Conservation (phyloP, 768 basidiomycete species). For the Mycena belliarum region DNA sequence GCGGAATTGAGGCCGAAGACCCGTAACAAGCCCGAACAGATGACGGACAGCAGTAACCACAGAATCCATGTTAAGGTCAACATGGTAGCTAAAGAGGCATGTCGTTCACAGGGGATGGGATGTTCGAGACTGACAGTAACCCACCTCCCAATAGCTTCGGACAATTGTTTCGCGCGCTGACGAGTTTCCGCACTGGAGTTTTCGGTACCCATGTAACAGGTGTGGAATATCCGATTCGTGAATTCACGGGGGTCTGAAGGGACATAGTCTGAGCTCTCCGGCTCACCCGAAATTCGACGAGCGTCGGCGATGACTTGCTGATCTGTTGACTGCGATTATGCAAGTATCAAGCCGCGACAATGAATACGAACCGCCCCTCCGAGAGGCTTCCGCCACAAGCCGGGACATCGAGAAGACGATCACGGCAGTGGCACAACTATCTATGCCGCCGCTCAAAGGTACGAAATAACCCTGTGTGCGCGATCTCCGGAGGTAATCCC, state of each 20-base stretch:
- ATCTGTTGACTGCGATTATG: constrained; percentile 41
- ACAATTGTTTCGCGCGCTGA: constrained; percentile 81
- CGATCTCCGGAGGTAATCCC: constrained; percentile 97
- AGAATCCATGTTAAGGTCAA: constrained; percentile 94
- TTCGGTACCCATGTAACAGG: constrained; percentile 99
- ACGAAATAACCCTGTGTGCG: constrained; percentile 93
- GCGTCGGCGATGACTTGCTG: constrained; percentile 89
- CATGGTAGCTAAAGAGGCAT: constrained; percentile 72
- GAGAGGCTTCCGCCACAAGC: constrained; percentile 79
- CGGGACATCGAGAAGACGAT: constrained; percentile 98
- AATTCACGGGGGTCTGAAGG: constrained; percentile 90
- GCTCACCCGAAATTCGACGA: constrained; percentile 83
- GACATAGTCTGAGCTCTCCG: constrained; percentile 76
- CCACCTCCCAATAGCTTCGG: constrained; percentile 88
- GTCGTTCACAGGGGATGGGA: neutral
- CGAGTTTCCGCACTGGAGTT: constrained; percentile 90
- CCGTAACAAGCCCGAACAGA: constrained; percentile 83
- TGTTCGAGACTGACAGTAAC: constrained; percentile 11
- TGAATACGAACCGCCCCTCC: constrained; percentile 59
- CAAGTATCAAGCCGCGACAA: neutral
- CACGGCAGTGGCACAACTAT: constrained; percentile 94
- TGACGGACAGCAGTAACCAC: constrained; percentile 82
- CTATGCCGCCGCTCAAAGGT: constrained; percentile 94
- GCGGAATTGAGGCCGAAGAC: constrained; percentile 62
- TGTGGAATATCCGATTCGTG: constrained; percentile 86